Percentiles rank a stretch among this genome's conserved stretches.
These are phyloP conservation scores for Nicotiana obtusifolia DNA, from an alignment of 257 asterid genomes.

Conservation along the genomic window DNA sequence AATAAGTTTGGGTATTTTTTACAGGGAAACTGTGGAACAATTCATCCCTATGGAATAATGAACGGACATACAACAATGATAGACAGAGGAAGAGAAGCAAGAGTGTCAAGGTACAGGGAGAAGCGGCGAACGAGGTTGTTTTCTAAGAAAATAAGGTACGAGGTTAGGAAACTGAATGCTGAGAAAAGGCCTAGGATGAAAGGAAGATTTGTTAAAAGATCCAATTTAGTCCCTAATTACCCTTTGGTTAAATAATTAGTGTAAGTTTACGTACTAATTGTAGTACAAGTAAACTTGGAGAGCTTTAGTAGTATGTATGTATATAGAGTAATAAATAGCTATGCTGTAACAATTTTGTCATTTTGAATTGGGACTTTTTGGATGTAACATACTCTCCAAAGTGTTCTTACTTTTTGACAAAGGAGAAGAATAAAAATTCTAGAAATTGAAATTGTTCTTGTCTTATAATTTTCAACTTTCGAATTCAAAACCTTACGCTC, in stretches of 20 bases:
- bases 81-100: constrained; percentile 77
- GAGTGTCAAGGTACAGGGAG: constrained; percentile 81
- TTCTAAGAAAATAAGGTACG: constrained; percentile 86
- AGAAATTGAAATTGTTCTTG: background rate
- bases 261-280: background rate
- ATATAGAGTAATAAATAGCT: background rate
- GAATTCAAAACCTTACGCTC: too few relatives aligned
- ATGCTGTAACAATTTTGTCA: background rate
- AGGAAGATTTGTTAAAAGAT: constrained; percentile 88
- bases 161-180: constrained; percentile 88
- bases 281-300: background rate
- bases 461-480: background rate
- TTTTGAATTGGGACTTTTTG: constrained; percentile 1
- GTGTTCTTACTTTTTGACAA: background rate
- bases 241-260: constrained; percentile 35
- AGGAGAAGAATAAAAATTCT: background rate
- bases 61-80: constrained; percentile 13
- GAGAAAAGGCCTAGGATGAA: constrained; percentile 96
- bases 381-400: background rate
- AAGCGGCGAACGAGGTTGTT: constrained; percentile 81
- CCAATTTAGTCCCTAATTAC: constrained; percentile 32
- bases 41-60: constrained; percentile 37
- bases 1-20: background rate
- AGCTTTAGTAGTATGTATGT: background rate
- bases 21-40: constrained; percentile 50